Evolutionary conservation across 169 alveolate genomes (phyloP), one percentile per base, ranked within the genome.

Genomic region (Plasmodium yoelii): DNA sequence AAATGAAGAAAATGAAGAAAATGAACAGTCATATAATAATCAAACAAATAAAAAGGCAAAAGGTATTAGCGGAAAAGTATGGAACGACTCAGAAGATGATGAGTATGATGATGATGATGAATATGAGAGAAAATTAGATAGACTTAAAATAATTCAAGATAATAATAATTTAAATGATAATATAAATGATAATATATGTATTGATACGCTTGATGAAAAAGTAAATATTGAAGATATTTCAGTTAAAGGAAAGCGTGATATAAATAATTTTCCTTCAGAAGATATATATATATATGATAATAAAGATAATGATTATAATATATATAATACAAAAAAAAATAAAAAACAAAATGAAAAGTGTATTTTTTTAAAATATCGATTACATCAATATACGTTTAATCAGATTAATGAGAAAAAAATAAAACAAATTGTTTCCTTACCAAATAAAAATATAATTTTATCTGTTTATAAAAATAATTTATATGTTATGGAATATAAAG

Each of bases 1-100:
- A 47, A 22, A 51, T 67, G 51, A 65, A 5, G 67, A 24, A 47
- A 22, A 51, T 67, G 51, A 65, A 5, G 67, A 24, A 56, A 64
- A 56, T n/a, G 42, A 34, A 46, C 39, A 0, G 70, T 34, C 28
- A 34, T 34, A 34, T 34, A 34, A 34, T 34, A 72, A 49, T n/a
- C 34, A 73, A 46, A 53, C 63, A 24, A 44, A 53, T 24, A 67
- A 53, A 19, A 56, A 57, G 61, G 55, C 28, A 49, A 15, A 1
- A 22, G 2, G 22, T 56, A 56, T 64, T 64, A 57, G 69, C 13
- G 69, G n/a, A 46, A 39, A 53, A 44, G 12, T 15, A 24, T 87
- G 88, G 88, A 56, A 70, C 28, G 88, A 87, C 49, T 87, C 88
- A 46, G 88, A 87, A 53, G 89, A 87, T 57, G 89, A 87, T 39